These are phyloP conservation scores for Lichtheimia ornata DNA, from an alignment of 371 early-diverging fungal genomes.

Conservation along the genomic window DNA sequence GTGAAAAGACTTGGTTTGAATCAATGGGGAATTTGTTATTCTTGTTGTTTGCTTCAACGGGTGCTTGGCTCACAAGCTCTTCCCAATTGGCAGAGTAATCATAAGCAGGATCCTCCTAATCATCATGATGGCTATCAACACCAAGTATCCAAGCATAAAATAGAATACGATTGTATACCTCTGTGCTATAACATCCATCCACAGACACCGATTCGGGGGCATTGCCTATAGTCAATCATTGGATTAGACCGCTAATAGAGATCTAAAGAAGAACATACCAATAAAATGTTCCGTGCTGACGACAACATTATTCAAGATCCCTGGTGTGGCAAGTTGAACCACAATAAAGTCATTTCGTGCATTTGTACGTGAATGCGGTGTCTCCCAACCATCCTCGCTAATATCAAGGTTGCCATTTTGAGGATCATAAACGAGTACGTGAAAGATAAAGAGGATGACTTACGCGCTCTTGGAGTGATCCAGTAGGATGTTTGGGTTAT, in stretches of 20 bases:
- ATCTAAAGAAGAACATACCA: slow-evolving; percentile 49
- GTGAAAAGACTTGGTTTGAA: slow-evolving; percentile 14
- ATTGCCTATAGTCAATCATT: slow-evolving; percentile 9
- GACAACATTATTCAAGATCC: slow-evolving; percentile 60
- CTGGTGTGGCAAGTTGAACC: slow-evolving; percentile 67
- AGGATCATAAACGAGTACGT: too few relatives aligned
- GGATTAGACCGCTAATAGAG: background rate
- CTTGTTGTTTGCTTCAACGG: background rate
- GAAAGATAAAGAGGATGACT: background rate
- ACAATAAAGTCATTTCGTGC: slow-evolving; percentile 70
- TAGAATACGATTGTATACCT: slow-evolving; percentile 11
- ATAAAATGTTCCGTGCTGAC: slow-evolving; percentile 77
- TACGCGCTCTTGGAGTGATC: slow-evolving; percentile 52
- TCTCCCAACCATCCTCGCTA: slow-evolving; percentile 74
- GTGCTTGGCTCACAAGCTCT: slow-evolving; percentile 9
- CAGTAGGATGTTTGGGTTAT: slow-evolving; percentile 66
- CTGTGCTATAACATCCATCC: slow-evolving; percentile 27
- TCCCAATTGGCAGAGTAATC: slow-evolving; percentile 19
- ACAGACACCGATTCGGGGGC: slow-evolving; percentile 23
- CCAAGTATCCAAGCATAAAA: too few relatives aligned
- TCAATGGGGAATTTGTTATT: slow-evolving; percentile 5
- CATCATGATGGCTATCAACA: background rate
- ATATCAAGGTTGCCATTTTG: background rate
- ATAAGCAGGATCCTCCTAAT: slow-evolving; percentile 21
- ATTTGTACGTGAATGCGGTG: slow-evolving; percentile 56